phyloP scores from a whole-genome alignment of 768 basidiomycete species.

The Agaricus sinodeliciosus region DNA sequence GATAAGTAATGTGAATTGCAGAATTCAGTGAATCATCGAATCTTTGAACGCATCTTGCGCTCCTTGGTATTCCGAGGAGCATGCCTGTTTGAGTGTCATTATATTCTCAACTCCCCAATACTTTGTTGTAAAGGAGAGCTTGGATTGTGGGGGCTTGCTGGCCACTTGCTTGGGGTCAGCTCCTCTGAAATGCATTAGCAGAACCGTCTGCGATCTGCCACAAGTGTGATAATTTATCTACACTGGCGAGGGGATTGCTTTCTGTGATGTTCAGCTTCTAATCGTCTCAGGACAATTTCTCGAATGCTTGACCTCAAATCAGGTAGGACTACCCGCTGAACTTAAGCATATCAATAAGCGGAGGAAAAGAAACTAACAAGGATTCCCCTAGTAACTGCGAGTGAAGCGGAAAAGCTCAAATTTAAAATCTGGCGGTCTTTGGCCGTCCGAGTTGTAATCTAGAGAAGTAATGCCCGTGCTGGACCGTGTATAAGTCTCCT shows the following conservation, averaged over 20 bases:
- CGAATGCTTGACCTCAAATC: slow-evolving; percentile 65
- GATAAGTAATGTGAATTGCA: slow-evolving; percentile 82
- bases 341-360: slow-evolving; percentile 88
- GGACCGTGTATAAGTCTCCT: slow-evolving; percentile 74
- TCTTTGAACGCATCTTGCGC: slow-evolving; percentile 80
- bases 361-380: slow-evolving; percentile 90
- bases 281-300: slow-evolving; percentile 15
- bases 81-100: slow-evolving; percentile 75
- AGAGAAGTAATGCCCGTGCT: slow-evolving; percentile 67
- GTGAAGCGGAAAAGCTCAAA: slow-evolving; percentile 83
- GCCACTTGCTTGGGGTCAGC: slow-evolving; percentile 21
- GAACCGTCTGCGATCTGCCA: slow-evolving; percentile 20
- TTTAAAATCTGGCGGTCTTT: slow-evolving; percentile 67
- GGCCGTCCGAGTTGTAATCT: slow-evolving; percentile 71
- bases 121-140: slow-evolving; percentile 25
- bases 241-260: slow-evolving; percentile 20
- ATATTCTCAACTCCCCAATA: slow-evolving; percentile 38
- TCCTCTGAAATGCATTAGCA: slow-evolving; percentile 44
- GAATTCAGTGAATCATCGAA: slow-evolving; percentile 80
- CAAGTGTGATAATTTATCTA: slow-evolving; percentile 50
- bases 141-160: slow-evolving; percentile 27
- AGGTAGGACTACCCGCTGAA: slow-evolving; percentile 81
- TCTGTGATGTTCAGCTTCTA: slow-evolving; percentile 3
- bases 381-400: slow-evolving; percentile 86
- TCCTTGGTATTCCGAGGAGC: slow-evolving; percentile 68